phyloP scores from a whole-genome alignment of 441 rosid genomes.

The Euphorbia schlechtendalii region DNA sequence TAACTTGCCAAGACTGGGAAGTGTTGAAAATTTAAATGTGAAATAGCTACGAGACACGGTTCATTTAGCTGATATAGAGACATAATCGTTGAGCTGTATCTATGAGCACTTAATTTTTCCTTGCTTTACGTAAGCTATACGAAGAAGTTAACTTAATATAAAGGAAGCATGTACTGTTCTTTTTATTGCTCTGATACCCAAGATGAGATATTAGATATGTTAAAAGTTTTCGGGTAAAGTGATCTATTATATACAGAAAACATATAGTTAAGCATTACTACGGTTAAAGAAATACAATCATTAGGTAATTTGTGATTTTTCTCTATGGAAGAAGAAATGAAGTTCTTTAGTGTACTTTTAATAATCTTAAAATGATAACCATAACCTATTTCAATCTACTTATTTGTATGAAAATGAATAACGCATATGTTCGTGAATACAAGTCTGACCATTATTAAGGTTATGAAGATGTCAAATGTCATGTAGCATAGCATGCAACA shows the following conservation, averaged over 20 bases:
- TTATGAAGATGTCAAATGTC: slow-evolving; percentile 2
- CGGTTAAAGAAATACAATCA: background rate
- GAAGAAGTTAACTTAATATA: background rate
- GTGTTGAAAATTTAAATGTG: background rate
- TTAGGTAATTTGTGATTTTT: background rate
- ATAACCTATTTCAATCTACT: no score
- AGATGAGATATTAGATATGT: background rate
- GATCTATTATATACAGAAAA: background rate
- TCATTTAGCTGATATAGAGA: background rate
- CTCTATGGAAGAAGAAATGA: no score
- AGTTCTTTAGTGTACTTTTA: background rate
- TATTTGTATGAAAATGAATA: background rate
- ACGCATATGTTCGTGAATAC: background rate
- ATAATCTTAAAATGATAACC: background rate
- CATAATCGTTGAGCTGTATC: background rate
- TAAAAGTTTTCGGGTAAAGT: background rate
- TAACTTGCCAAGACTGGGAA: background rate
- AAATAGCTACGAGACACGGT: background rate
- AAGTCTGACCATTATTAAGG: background rate
- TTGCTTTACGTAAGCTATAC: background rate
- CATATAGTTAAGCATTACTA: background rate
- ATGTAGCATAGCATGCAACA: background rate
- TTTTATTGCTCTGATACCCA: no score
- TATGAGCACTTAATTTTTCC: background rate
- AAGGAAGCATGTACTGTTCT: background rate